phyloP scores from a whole-genome alignment of 2,329 filamentous ascomycete genomes.

The Pseudohalonectria lignicola region DNA sequence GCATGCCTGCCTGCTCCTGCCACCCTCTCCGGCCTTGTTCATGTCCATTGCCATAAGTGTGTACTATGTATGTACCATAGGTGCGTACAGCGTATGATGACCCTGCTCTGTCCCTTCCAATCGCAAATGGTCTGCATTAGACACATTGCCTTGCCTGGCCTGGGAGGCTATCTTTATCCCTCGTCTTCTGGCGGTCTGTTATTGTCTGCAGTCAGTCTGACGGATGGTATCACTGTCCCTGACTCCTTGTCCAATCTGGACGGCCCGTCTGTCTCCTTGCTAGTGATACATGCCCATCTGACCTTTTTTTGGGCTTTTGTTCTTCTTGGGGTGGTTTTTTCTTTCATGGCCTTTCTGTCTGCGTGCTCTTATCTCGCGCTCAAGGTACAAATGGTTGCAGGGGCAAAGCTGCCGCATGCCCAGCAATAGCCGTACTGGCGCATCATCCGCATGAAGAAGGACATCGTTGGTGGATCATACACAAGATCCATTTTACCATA shows the following conservation, averaged over 20 bases:
- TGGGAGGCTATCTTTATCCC: neutral
- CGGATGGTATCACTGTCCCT: no score
- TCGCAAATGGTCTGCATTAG: neutral
- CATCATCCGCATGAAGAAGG: neutral
- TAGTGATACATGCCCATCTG: neutral
- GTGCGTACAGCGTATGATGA: neutral
- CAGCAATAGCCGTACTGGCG: no score
- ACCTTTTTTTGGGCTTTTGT: neutral
- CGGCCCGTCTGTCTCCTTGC: neutral
- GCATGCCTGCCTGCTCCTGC: neutral
- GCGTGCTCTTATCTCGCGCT: no score
- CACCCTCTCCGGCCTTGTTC: neutral
- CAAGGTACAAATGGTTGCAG: no score
- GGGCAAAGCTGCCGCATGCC: no score
- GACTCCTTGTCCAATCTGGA: neutral
- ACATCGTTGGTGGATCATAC: constrained; percentile 5
- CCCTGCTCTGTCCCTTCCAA: neutral
- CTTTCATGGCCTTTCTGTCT: no score
- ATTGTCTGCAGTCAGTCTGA: no score
- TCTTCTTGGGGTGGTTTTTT: neutral
- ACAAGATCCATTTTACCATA: constrained; percentile 5
- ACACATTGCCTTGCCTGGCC: neutral
- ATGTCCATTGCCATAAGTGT: no score
- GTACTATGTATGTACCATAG: neutral
- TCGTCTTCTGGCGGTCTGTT: no score